Evolutionary conservation across 2,329 filamentous ascomycete genomes (phyloP), one percentile per base, ranked within the genome.

Genomic region (Colletotrichum sp.): DNA sequence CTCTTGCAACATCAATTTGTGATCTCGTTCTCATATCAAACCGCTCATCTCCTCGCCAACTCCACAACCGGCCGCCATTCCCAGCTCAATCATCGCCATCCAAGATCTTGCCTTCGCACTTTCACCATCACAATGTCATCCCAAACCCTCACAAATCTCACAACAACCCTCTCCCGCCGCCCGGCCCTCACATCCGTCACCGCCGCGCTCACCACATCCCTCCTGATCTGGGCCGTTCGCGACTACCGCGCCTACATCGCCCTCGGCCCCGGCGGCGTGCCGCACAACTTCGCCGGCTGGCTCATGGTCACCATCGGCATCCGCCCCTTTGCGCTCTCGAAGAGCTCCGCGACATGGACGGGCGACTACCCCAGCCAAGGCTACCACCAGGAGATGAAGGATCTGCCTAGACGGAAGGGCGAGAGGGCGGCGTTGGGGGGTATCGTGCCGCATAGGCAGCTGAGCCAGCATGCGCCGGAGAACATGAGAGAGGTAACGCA

Each of bases 221-320:
- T 59, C 9, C 59, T 76, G 16, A 28, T 27, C 59, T 76, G 70
- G 70, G 44, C 70, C 16, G 32, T 68, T 34, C 70, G 27, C 22
- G 76, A 77, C 72, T 89, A 89, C 80, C 80, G 77, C 6, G 82
- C 80, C 64, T 89, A 81, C 79, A 82, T 86, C 19, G 83, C 84
- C 2, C 83, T 89, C 36, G 87, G 87, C 16, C 83, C 82, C 5
- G 87, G 87, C 72, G 87, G 87, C 19, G 72, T 87, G 0, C 86
- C 87, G 1, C 81, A 87, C 78, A 87, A 87, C 71, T 32, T 84
- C 32, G 36, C 81, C 25, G 87, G 87, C 36, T 89, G 85, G 85
- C 79, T 86, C 1, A 25, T 84, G 30, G 69, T 76, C 25, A 71
- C 73, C 6, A 22, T 77, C 22, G 60, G 30, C 32, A 67, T 77